Conservation (phyloP, 176 grass and related monocot species). For the Phoenix dactylifera region DNA sequence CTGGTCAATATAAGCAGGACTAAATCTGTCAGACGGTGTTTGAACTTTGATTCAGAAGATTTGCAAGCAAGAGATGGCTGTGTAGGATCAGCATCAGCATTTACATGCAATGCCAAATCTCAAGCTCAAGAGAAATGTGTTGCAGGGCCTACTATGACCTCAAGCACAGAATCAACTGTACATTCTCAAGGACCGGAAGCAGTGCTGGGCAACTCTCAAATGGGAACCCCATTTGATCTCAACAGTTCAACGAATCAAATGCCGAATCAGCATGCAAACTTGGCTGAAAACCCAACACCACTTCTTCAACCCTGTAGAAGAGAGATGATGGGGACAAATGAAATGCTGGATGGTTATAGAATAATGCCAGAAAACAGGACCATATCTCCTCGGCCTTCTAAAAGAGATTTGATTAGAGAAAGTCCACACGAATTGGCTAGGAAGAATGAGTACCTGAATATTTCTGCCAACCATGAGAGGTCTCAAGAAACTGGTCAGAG, state of each 20-base stretch:
- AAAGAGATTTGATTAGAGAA: slow-evolving; percentile 17
- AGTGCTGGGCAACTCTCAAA: slow-evolving; percentile 14
- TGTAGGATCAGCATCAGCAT: no score
- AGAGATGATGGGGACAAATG: slow-evolving; percentile 18
- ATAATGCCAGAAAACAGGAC: slow-evolving; percentile 21
- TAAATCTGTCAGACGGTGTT: slow-evolving; percentile 37
- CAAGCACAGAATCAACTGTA: no score
- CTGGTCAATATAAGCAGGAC: slow-evolving; percentile 14
- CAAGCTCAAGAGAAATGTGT: no score
- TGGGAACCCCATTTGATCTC: slow-evolving; percentile 35
- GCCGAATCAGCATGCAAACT: slow-evolving; percentile 14
- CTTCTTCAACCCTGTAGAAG: slow-evolving; percentile 20
- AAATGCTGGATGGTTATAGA: slow-evolving; percentile 26
- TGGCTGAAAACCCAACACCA: slow-evolving; percentile 12
- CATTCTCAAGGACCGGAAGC: slow-evolving; percentile 4
- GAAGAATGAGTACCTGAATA: slow-evolving; percentile 24
- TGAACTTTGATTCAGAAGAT: slow-evolving; percentile 37
- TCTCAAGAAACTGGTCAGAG: slow-evolving; percentile 10
- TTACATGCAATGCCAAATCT: no score
- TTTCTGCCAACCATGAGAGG: slow-evolving; percentile 6
- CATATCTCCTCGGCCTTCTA: slow-evolving; percentile 24
- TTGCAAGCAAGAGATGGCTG: slow-evolving; percentile 25
- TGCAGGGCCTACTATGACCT: no score
- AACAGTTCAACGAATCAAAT: slow-evolving; percentile 32
- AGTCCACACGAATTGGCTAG: slow-evolving; percentile 22